phyloP scores from a whole-genome alignment of 2,329 filamentous ascomycete species.

The Monilinia polystroma region DNA sequence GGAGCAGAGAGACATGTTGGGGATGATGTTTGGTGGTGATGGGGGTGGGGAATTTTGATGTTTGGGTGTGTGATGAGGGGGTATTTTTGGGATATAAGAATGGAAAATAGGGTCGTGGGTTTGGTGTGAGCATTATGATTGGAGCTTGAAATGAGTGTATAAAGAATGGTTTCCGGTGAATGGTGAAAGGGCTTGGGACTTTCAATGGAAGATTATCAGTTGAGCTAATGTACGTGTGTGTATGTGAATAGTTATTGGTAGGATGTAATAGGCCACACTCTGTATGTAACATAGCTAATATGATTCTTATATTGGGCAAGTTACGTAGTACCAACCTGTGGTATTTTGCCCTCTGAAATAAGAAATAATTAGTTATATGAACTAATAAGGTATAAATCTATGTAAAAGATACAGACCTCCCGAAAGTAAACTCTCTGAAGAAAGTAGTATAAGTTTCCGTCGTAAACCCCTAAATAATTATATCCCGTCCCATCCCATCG shows the following conservation, averaged over 20 bases:
- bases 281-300: neutral
- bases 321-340: no score
- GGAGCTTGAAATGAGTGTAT: neutral
- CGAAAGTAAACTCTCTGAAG: no score
- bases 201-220: neutral
- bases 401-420: no score
- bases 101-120: no score
- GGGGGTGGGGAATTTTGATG: neutral
- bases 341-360: no score
- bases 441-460: no score
- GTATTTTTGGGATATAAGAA: no score
- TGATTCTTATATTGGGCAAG: no score
- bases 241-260: neutral
- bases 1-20: neutral
- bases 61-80: neutral
- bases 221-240: neutral
- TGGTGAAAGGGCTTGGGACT: neutral
- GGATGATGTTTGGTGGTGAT: slow-evolving; percentile 9
- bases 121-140: neutral
- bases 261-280: neutral
- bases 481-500: no score
- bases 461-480: no score
- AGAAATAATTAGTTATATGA: no score
- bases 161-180: neutral
- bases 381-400: no score